phyloP scores from a whole-genome alignment of 805 yeast species.

The Monosporozyma servazzii region DNA sequence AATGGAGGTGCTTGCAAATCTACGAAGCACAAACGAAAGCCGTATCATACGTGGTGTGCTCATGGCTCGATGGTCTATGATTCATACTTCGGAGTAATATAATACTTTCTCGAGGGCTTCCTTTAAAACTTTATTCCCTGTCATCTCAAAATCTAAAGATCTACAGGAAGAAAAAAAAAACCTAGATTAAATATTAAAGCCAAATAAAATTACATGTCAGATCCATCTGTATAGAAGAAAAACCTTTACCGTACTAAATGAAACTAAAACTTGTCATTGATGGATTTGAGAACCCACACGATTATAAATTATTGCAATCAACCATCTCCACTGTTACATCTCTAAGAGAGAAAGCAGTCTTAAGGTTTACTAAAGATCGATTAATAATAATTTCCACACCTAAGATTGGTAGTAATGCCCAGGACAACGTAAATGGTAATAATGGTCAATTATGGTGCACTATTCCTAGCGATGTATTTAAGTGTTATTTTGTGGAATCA shows the following conservation, averaged over 20 bases:
- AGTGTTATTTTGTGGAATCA: slow-evolving; percentile 19
- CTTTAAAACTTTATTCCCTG: background rate
- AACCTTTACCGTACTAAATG: slow-evolving; percentile 10
- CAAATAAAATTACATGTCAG: background rate
- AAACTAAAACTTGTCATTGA: slow-evolving; percentile 23
- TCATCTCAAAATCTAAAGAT: background rate
- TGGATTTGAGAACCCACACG: slow-evolving; percentile 25
- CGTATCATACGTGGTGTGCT: background rate
- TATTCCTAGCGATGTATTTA: slow-evolving; percentile 26
- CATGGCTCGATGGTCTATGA: background rate
- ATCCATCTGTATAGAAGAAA: background rate
- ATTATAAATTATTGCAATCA: slow-evolving; percentile 26
- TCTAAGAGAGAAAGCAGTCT: slow-evolving; percentile 25
- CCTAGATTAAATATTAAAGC: background rate
- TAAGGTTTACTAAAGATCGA: slow-evolving; percentile 26
- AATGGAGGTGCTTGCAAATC: slow-evolving; percentile 1
- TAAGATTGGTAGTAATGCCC: slow-evolving; percentile 8
- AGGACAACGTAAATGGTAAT: background rate
- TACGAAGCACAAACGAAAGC: background rate
- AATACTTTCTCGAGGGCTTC: background rate
- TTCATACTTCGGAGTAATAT: background rate
- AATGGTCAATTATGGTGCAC: slow-evolving; percentile 29
- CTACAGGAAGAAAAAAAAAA: background rate
- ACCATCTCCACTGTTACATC: slow-evolving; percentile 26
- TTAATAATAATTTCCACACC: slow-evolving; percentile 27